A percentile compares a stretch with the other conserved stretches of the same genome.
These are phyloP conservation scores for Panicum miliaceum DNA, from an alignment of 176 grass and related monocot species.

Conservation along the genomic window DNA sequence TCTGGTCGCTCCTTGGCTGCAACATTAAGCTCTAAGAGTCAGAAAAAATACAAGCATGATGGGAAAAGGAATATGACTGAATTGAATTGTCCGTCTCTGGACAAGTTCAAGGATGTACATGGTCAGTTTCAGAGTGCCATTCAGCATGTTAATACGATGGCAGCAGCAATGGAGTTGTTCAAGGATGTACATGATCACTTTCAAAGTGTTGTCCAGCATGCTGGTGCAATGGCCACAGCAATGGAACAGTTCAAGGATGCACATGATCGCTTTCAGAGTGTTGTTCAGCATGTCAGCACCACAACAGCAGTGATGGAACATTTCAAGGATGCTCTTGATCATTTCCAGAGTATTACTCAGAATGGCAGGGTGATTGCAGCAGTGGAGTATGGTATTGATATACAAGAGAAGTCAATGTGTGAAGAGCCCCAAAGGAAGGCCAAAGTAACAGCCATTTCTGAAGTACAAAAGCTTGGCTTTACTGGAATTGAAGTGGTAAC, in stretches of 20 bases:
- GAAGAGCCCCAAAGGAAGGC: slow-evolving; percentile 43
- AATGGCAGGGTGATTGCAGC: not conserved
- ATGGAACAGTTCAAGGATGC: slow-evolving; percentile 49
- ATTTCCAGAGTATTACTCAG: slow-evolving; percentile 27
- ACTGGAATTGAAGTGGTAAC: slow-evolving; percentile 45
- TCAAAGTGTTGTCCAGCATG: slow-evolving; percentile 41
- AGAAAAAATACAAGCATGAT: slow-evolving; percentile 18
- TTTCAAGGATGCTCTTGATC: slow-evolving; percentile 47
- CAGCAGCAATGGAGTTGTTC: slow-evolving; percentile 45
- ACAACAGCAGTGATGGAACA: slow-evolving; percentile 22
- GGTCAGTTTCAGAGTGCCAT: slow-evolving; percentile 31
- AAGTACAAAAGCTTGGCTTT: slow-evolving; percentile 54
- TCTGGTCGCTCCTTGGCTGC: slow-evolving; percentile 22
- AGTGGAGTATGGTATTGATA: slow-evolving; percentile 25
- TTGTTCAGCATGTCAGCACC: slow-evolving; percentile 30
- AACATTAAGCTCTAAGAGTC: slow-evolving; percentile 29
- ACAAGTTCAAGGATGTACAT: slow-evolving; percentile 36
- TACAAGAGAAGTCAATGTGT: slow-evolving; percentile 28
- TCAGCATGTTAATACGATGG: slow-evolving; percentile 39
- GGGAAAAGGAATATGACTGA: slow-evolving; percentile 35
- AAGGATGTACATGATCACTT: slow-evolving; percentile 50
- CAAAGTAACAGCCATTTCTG: slow-evolving; percentile 54
- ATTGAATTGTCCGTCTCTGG: slow-evolving; percentile 9
- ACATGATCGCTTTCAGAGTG: slow-evolving; percentile 33
- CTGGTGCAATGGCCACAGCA: slow-evolving; percentile 37